Percentiles rank a stretch among this genome's conserved stretches.
phyloP scores from a whole-genome alignment of 192 early-diverging fungal genomes.

The Entophlyctis helioformis region DNA sequence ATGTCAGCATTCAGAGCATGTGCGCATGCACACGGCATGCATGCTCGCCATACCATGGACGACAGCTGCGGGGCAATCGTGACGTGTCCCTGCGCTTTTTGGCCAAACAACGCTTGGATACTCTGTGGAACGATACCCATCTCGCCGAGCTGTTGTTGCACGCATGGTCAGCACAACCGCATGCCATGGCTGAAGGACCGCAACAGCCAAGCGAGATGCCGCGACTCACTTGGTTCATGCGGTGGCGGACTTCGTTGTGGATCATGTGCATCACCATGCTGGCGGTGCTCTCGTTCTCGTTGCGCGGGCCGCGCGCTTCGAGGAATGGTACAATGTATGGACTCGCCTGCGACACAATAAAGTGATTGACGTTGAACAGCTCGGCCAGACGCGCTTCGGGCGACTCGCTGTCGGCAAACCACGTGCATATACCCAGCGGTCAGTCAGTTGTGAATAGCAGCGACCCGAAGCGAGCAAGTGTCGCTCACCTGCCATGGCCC shows the following conservation, averaged over 20 bases:
- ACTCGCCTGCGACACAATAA: slow-evolving; percentile 68
- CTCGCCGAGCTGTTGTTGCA: slow-evolving; percentile 17
- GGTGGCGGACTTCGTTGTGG: slow-evolving; percentile 46
- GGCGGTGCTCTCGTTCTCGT: slow-evolving; percentile 8
- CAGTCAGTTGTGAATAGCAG: too few relatives aligned
- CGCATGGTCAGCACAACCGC: not conserved
- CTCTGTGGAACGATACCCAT: slow-evolving; percentile 45
- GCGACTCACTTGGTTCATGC: slow-evolving; percentile 43
- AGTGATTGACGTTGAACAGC: slow-evolving; percentile 76
- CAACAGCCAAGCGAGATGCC: slow-evolving; percentile 2
- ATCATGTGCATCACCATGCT: slow-evolving; percentile 33
- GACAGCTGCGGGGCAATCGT: slow-evolving; percentile 53
- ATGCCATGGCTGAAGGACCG: too few relatives aligned
- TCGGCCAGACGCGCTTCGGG: slow-evolving; percentile 56
- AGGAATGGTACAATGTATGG: slow-evolving; percentile 58
- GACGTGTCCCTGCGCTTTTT: slow-evolving; percentile 55
- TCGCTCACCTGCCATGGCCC: too few relatives aligned
- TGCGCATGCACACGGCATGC: too few relatives aligned
- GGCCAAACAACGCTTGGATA: slow-evolving; percentile 44
- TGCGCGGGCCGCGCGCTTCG: slow-evolving; percentile 26
- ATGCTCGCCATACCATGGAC: slow-evolving; percentile 26
- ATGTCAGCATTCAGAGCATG: too few relatives aligned
- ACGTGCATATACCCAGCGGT: too few relatives aligned
- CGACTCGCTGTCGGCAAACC: slow-evolving; percentile 52
- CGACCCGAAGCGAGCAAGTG: too few relatives aligned